Percentiles rank a stretch among this genome's conserved stretches.
These are phyloP conservation scores for Ettlia oleoabundans DNA, from an alignment of 139 green algal genomes.

Conservation along the genomic window DNA sequence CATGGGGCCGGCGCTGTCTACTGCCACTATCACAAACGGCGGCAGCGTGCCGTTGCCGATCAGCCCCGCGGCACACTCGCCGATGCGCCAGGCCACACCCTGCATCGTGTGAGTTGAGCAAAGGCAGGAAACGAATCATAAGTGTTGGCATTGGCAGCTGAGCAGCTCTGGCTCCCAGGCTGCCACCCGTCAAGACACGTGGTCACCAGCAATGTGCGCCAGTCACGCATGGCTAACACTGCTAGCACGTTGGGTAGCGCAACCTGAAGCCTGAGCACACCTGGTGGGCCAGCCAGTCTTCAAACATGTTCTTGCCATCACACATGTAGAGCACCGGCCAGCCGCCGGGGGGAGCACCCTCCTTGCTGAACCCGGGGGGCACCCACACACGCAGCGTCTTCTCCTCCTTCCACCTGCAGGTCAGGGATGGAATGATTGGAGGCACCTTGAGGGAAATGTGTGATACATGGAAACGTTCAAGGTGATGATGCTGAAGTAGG, in stretches of 20 bases:
- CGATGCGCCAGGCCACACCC: conserved; percentile 55
- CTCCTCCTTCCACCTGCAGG: conserved; percentile 56
- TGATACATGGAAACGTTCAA: too few relatives aligned
- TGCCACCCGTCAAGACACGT: neutral
- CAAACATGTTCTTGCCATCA: conserved; percentile 67
- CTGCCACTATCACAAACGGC: conserved; percentile 55
- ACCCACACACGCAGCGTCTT: conserved; percentile 60
- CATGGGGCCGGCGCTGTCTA: conserved; percentile 60
- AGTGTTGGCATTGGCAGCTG: too few relatives aligned
- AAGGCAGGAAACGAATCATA: too few relatives aligned
- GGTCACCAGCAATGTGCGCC: neutral
- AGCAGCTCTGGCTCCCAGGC: neutral
- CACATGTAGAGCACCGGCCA: conserved; percentile 60
- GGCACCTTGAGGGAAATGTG: too few relatives aligned
- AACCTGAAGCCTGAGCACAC: too few relatives aligned
- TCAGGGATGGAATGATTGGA: neutral
- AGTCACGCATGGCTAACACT: too few relatives aligned
- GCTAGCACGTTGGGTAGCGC: too few relatives aligned
- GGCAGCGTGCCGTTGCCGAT: conserved; percentile 40
- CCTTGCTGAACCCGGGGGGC: conserved; percentile 44
- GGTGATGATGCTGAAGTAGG: too few relatives aligned
- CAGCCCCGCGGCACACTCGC: conserved; percentile 46
- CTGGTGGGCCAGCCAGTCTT: conserved; percentile 62
- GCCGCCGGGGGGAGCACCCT: conserved; percentile 39
- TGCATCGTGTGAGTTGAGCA: neutral